Conservation (phyloP, 1,284 basidiomycete genomes). For the Pseudozyma sp. region DNA sequence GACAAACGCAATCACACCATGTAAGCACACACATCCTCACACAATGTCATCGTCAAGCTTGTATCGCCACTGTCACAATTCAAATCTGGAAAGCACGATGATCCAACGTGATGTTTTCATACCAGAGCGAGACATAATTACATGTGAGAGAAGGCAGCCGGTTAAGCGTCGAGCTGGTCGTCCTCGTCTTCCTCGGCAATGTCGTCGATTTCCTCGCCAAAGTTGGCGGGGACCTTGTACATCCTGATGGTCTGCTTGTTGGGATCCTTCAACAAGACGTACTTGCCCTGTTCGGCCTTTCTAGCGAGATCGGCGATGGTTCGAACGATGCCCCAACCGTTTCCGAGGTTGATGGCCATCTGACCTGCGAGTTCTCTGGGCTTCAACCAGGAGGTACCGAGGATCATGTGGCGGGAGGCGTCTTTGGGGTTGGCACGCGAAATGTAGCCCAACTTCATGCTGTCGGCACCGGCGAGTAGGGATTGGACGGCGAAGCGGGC, state of each 20-base stretch:
- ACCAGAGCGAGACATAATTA: neutral
- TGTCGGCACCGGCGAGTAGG: constrained; percentile 92
- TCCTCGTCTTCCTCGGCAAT: constrained; percentile 73
- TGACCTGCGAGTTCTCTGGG: constrained; percentile 93
- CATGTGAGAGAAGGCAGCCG: neutral
- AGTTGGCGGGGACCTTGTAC: constrained; percentile 87
- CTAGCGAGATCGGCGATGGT: constrained; percentile 65
- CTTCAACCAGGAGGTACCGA: constrained; percentile 94
- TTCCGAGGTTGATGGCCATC: constrained; percentile 92
- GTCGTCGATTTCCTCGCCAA: constrained; percentile 75
- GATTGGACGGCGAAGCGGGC: constrained; percentile 98
- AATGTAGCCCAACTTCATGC: constrained; percentile 97
- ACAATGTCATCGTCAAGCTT: no score
- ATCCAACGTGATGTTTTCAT: no score
- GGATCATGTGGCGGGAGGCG: constrained; percentile 91
- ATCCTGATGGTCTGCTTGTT: constrained; percentile 83
- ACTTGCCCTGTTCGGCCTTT: constrained; percentile 60
- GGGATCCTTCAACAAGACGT: constrained; percentile 67
- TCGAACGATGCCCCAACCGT: constrained; percentile 96
- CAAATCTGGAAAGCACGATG: no score
- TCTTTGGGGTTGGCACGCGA: constrained; percentile 94
- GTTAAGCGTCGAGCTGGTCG: constrained; percentile 29
- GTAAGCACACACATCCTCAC: no score
- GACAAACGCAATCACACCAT: no score
- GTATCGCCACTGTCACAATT: no score